Evolutionary conservation across 2,329 filamentous ascomycete genomes (phyloP).

Genomic region (Fusarium hainanense): DNA sequence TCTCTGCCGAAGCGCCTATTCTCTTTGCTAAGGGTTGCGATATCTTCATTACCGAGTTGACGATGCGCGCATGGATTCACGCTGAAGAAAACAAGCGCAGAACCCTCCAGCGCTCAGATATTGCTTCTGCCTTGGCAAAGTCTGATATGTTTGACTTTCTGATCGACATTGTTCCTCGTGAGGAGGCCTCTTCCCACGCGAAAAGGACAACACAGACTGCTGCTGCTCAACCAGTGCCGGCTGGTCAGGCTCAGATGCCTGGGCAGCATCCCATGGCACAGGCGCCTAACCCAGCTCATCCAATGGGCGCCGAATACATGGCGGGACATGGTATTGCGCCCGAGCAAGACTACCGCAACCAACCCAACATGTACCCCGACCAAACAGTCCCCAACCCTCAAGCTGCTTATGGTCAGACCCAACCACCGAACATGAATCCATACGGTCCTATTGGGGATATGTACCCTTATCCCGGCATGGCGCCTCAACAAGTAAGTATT

Average conservation of each 20-base stretch:
- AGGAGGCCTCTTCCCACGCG: constrained; percentile 87
- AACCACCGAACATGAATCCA: constrained; percentile 68
- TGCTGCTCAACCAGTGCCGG: constrained; percentile 57
- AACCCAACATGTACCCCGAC: constrained; percentile 83
- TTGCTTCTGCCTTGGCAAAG: constrained; percentile 93
- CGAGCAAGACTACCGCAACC: constrained; percentile 83
- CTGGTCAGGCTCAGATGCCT: constrained; percentile 64
- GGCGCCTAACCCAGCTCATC: constrained; percentile 67
- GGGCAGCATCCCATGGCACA: constrained; percentile 64
- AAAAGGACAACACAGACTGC: constrained; percentile 74
- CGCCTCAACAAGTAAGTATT: constrained; percentile 80
- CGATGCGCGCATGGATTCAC: constrained; percentile 99
- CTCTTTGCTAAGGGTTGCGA: constrained; percentile 98
- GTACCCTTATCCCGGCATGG: constrained; percentile 85
- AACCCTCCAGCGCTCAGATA: constrained; percentile 94
- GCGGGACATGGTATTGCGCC: constrained; percentile 71
- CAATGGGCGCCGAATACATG: constrained; percentile 73
- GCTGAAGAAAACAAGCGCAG: constrained; percentile 98
- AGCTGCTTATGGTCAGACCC: constrained; percentile 79
- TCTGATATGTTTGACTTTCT: constrained; percentile 99
- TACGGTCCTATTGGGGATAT: constrained; percentile 85
- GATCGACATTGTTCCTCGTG: constrained; percentile 97
- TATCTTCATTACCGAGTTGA: constrained; percentile 98
- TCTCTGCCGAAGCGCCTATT: constrained; percentile 96
- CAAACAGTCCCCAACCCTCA: constrained; percentile 80